Conservation (phyloP, 2,329 filamentous ascomycete genomes). For the Neopestalotiopsis sp. region DNA sequence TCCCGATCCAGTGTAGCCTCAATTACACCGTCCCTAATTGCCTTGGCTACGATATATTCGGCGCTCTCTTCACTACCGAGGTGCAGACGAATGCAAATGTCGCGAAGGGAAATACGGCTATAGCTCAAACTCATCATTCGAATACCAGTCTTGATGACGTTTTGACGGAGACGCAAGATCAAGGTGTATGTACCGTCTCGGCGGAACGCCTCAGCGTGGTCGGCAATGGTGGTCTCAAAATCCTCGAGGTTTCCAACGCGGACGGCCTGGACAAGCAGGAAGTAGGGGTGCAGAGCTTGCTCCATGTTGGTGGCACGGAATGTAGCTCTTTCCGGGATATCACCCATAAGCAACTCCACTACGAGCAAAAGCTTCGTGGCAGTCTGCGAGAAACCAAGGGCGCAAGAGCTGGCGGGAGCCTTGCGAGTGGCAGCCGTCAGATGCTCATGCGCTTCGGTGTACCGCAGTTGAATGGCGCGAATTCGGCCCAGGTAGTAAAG, state of each 20-base stretch:
- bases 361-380: conserved; percentile 96
- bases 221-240: conserved; percentile 85
- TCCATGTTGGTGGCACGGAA: conserved; percentile 92
- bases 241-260: conserved; percentile 95
- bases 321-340: conserved; percentile 92
- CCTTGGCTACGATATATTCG: conserved; percentile 99
- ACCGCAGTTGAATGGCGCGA: conserved; percentile 92
- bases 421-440: conserved; percentile 93
- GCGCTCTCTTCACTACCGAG: conserved; percentile 96
- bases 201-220: conserved; percentile 84
- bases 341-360: conserved; percentile 96
- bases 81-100: conserved; percentile 95
- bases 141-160: conserved; percentile 99
- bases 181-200: conserved; percentile 95
- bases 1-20: conserved; percentile 94
- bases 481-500: conserved; percentile 97
- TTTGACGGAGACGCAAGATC: conserved; percentile 92
- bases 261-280: conserved; percentile 91
- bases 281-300: conserved; percentile 87
- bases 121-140: conserved; percentile 99
- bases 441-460: conserved; percentile 96
- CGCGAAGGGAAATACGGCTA: conserved; percentile 93
- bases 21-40: conserved; percentile 95
- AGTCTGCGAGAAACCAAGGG: conserved; percentile 93
- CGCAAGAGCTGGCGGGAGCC: conserved; percentile 86